Base-by-base conservation (phyloP, 805 yeast genomes). In the Priceomyces castillae region DNA sequence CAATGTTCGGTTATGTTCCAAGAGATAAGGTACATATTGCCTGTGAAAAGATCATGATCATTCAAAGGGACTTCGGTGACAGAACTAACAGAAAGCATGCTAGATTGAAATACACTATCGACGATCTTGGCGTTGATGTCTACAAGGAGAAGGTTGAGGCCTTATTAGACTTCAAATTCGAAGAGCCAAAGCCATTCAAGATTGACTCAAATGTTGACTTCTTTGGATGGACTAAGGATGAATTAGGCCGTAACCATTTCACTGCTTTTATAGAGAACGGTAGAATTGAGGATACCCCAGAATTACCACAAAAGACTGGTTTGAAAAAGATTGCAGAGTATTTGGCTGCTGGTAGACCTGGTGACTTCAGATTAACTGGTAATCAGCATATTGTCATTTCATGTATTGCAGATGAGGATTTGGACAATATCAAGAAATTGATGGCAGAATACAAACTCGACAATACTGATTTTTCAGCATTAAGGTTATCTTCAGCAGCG, bases 1-100 rank as follows among this genome's bases (percentile, higher is more conserved):
- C 96, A 15, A 69, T 81, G 67, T 77, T 92, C 52, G 98, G 98
- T 20, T 92, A 71, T 59, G 81, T 83, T 39, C 51, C 80, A 3
- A 73, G 73, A 47, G 90, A 83, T 40, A 78, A 89, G 62, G 76
- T 88, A 39, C 82, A 80, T 48, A 66, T 77, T 40, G 96, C 84
- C 16, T 87, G 96, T 65, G 97, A 92, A 67, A 87, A 87, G 73
- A 77, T 92, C 53, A 84, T 92, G 94, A 71, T 90, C 52, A 90
- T 92, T 33, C 98, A 92, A 75, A 82, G 97, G 66, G 98, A 92
- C 64, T 69, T 78, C 59, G 98, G 98, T 71, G 96, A 90, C 68
- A 86, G 98, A 73, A 80, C 81, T 60, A 90, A 92, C 76, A 87
- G 98, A 77, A 92, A 92, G 70, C 97, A 92, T 60, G 98, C 98